phyloP scores from a whole-genome alignment of 768 basidiomycete species.

The Tricholoma sp. region DNA sequence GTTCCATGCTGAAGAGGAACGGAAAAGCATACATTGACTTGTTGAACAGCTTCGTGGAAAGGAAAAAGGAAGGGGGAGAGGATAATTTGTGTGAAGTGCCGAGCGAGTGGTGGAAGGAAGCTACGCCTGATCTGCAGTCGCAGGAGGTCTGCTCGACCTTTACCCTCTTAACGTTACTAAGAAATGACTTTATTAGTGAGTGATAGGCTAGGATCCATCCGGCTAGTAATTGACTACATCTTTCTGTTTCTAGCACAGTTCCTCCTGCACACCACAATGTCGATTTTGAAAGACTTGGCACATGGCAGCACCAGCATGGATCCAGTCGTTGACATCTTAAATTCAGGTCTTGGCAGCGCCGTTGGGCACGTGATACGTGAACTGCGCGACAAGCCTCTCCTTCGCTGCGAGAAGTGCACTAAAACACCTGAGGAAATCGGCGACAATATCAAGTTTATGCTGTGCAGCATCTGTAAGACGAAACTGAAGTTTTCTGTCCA shows the following conservation, averaged over 20 bases:
- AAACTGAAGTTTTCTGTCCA: conserved; percentile 14
- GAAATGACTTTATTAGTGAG: conserved; percentile 17
- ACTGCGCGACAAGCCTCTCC: conserved; percentile 9
- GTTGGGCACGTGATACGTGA: background rate
- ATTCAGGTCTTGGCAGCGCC: background rate
- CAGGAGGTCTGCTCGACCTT: background rate
- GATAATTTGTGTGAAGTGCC: conserved; percentile 7
- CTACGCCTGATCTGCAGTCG: background rate
- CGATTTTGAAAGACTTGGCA: conserved; percentile 1
- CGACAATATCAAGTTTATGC: conserved; percentile 12
- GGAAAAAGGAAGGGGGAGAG: conserved; percentile 1
- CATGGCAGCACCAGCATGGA: background rate
- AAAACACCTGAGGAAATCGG: conserved; percentile 15
- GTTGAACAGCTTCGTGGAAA: background rate
- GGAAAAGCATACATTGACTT: background rate
- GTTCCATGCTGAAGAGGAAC: conserved; percentile 5
- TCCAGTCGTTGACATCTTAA: background rate
- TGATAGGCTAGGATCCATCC: background rate
- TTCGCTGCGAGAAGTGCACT: conserved; percentile 16
- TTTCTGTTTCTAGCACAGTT: conserved; percentile 4
- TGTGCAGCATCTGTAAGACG: conserved; percentile 16
- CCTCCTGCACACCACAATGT: background rate
- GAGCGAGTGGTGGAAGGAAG: conserved; percentile 15
- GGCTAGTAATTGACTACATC: too few species aligned
- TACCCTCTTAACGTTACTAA: conserved; percentile 5